These are phyloP conservation scores for Suillus subalutaceus DNA, from an alignment of 768 basidiomycete genomes.

Conservation along the genomic window DNA sequence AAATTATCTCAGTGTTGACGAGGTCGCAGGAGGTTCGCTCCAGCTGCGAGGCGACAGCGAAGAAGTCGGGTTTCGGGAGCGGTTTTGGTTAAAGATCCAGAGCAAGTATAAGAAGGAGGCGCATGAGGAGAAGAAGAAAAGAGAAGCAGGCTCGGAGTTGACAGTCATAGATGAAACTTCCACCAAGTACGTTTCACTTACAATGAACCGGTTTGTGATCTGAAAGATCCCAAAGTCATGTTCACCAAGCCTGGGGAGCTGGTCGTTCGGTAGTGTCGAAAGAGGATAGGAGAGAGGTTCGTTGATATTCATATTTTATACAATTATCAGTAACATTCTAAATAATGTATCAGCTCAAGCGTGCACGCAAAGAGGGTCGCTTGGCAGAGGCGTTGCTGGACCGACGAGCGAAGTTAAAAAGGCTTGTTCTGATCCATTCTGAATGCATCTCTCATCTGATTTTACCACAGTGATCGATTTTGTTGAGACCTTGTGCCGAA, in stretches of 20 bases:
- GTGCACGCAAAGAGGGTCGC: conserved; percentile 78
- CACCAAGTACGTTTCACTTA: conserved; percentile 61
- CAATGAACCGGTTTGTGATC: conserved; percentile 1
- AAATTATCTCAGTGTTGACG: conserved; percentile 84
- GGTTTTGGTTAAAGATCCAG: conserved; percentile 91
- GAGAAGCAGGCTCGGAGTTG: conserved; percentile 54
- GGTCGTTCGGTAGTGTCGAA: conserved; percentile 70
- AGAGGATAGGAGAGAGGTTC: conserved; percentile 74
- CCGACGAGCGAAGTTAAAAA: conserved; percentile 81
- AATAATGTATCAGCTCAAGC: conserved; percentile 60
- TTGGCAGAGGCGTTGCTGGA: conserved; percentile 80
- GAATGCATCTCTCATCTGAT: conserved; percentile 12
- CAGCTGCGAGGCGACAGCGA: conserved; percentile 84
- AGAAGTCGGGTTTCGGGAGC: conserved; percentile 80
- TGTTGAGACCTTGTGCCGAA: conserved; percentile 33
- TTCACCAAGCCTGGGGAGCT: conserved; percentile 86
- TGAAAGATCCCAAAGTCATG: conserved; percentile 45
- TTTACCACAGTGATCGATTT: conserved; percentile 44
- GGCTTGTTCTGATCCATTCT: conserved; percentile 42
- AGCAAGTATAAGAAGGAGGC: conserved; percentile 87
- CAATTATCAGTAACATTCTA: conserved; percentile 9
- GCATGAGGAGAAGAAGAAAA: conserved; percentile 72
- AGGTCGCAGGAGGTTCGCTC: conserved; percentile 81
- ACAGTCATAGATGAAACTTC: conserved; percentile 69
- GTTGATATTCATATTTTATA: conserved; percentile 21